phyloP scores from a whole-genome alignment of 2,329 filamentous ascomycete genomes.

The Microdochium bolleyi region DNA sequence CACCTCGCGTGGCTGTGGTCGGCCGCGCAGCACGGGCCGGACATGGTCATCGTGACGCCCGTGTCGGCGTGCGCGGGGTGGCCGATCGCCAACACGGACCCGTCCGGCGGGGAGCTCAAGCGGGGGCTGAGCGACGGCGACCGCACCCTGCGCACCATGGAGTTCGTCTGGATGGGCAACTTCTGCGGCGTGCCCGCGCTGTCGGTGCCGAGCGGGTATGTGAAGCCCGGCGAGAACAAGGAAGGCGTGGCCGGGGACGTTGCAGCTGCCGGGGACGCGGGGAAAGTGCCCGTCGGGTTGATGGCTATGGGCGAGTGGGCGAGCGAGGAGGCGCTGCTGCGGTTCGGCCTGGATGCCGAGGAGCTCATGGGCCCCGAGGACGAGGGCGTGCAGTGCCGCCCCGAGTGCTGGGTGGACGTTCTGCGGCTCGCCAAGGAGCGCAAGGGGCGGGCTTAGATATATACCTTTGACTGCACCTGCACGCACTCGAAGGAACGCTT shows the following conservation, averaged over 20 bases:
- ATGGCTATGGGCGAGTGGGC: constrained; percentile 51
- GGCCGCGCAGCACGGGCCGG: constrained; percentile 43
- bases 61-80: constrained; percentile 47
- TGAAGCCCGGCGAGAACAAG: constrained; percentile 23
- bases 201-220: constrained; percentile 36
- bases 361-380: constrained; percentile 2
- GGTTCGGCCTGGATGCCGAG: constrained; percentile 40
- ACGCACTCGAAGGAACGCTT: no score
- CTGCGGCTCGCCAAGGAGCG: neutral
- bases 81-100: constrained; percentile 24
- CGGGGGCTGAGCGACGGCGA: constrained; percentile 38
- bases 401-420: neutral
- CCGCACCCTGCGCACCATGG: constrained; percentile 36
- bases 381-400: neutral
- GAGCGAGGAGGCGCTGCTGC: constrained; percentile 36
- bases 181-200: constrained; percentile 39
- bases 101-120: constrained; percentile 21
- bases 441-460: neutral
- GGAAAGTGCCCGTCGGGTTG: constrained; percentile 41
- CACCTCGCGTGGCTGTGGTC: constrained; percentile 63
- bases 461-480: no score
- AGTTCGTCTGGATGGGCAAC: constrained; percentile 43
- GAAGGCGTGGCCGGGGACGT: constrained; percentile 21
- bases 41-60: constrained; percentile 63
- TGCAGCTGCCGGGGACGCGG: constrained; percentile 17